Conservation (phyloP, 1,284 basidiomycete species). For the Uromyces viciae-fabae region DNA sequence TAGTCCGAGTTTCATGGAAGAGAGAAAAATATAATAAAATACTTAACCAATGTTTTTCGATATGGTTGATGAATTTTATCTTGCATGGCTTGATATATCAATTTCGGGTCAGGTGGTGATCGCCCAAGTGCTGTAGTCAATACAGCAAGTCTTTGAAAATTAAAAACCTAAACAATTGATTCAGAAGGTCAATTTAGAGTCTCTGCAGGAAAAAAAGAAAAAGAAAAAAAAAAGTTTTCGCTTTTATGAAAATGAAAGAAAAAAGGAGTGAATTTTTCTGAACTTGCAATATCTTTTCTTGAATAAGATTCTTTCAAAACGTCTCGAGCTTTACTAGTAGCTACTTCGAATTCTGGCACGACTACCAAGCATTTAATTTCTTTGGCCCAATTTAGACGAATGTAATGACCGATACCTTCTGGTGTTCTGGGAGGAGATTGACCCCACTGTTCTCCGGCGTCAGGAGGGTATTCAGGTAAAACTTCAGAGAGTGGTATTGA, state of each 20-base stretch:
- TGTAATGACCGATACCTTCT: slow-evolving; percentile 85
- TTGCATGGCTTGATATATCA: slow-evolving; percentile 99
- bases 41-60: slow-evolving; percentile 72
- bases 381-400: slow-evolving; percentile 81
- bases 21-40: neutral
- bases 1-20: neutral
- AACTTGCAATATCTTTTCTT: slow-evolving; percentile 80
- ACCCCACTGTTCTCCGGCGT: slow-evolving; percentile 89
- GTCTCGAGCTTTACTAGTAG: slow-evolving; percentile 86
- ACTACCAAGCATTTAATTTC: slow-evolving; percentile 90
- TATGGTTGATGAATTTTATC: slow-evolving; percentile 97
- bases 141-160: slow-evolving; percentile 94
- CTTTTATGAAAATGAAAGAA: slow-evolving; percentile 15
- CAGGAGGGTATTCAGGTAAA: slow-evolving; percentile 87
- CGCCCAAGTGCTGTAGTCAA: slow-evolving; percentile 88
- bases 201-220: too few species aligned
- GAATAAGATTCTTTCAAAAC: slow-evolving; percentile 81
- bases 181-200: too few species aligned
- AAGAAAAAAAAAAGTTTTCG: slow-evolving; percentile 2
- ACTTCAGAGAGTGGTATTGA: slow-evolving; percentile 93
- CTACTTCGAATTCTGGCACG: slow-evolving; percentile 91
- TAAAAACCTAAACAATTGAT: slow-evolving; percentile 73
- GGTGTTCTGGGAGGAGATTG: slow-evolving; percentile 81
- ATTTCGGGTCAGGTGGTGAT: slow-evolving; percentile 81
- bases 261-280: slow-evolving; percentile 17